Evolutionary conservation across 176 grass and related monocot species (phyloP), one percentile per base, ranked within the genome.

Genomic region (Tuctoria greenei): DNA sequence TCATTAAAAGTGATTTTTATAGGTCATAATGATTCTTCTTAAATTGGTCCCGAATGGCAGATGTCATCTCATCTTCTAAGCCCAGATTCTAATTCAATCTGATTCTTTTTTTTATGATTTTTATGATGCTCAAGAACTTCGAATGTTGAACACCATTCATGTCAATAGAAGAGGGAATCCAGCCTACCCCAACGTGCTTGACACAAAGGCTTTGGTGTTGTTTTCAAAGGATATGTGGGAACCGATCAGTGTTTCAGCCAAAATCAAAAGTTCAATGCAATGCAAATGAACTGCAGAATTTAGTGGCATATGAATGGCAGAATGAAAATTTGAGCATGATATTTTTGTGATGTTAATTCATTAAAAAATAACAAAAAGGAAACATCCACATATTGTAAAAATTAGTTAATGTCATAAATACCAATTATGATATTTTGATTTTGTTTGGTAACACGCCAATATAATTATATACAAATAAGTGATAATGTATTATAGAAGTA

Each of bases 381-480:
- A 68, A n/a, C 15, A 40, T 6, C 25, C 31, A 49, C 37, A 23
- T 41, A 60, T 56, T 11, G 10, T 69, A 43, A 61, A 68, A 75
- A 57, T 61, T 69, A 77, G 35, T 5, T 77, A 63, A n/a, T 66
- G 70, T 23, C 38, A 15, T 27, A 45, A 68, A 63, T 26, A 75
- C 37, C 10, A 34, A 3, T 44, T 54, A 41, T 0, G 23, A 17
- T 27, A 7, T 59, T 66, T 38, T 42, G 17, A 9, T 45, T 47
- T 41, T 72, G 41, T 76, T 47, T 26, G 4, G 39, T 69, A 60
- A 59, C 45, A n/a, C n/a, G n/a, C n/a, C n/a, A n/a, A n/a, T n/a
- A n/a, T n/a, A n/a, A n/a, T n/a, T n/a, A n/a, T n/a, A n/a, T n/a
- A n/a, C n/a, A n/a, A 27, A 54, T 36, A 61, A 69, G 25, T 4